These are phyloP conservation scores for Boletellus deceptivus DNA, from an alignment of 1,284 basidiomycete species.

Conservation along the genomic window DNA sequence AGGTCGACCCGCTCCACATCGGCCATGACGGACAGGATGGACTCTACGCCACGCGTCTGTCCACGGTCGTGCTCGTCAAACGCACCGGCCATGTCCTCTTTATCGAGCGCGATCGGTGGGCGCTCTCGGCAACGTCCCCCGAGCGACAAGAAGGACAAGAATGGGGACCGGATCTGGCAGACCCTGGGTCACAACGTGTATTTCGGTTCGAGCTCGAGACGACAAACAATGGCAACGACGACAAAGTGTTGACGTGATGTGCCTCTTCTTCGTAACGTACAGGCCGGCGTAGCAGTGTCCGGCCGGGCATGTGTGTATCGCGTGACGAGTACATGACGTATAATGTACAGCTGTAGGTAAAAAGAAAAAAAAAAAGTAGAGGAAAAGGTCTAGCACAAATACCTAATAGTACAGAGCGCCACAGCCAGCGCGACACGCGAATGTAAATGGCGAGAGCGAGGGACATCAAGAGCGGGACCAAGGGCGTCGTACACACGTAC, in stretches of 20 bases:
- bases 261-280: no score
- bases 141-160: neutral
- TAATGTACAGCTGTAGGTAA: slow-evolving; percentile 15
- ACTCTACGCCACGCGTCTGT: slow-evolving; percentile 67
- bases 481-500: no score
- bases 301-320: slow-evolving; percentile 17
- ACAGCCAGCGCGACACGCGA: slow-evolving; percentile 32
- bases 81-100: slow-evolving; percentile 61
- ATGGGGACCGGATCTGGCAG: slow-evolving; percentile 38
- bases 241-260: no score
- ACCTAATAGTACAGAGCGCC: slow-evolving; percentile 23
- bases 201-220: slow-evolving; percentile 48
- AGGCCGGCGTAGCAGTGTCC: slow-evolving; percentile 1
- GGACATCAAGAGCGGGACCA: slow-evolving; percentile 5
- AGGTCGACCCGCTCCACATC: slow-evolving; percentile 48
- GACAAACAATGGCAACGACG: no score
- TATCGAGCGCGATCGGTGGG: slow-evolving; percentile 72
- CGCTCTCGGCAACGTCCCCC: slow-evolving; percentile 32
- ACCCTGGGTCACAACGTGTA: slow-evolving; percentile 46
- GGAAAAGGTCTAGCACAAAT: slow-evolving; percentile 32
- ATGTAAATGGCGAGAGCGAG: slow-evolving; percentile 24
- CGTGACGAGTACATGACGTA: slow-evolving; percentile 32
- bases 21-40: neutral
- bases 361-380: neutral
- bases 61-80: slow-evolving; percentile 68